Conservation (phyloP, 2,329 filamentous ascomycete species). For the Teratosphaeriaceae sp. region DNA sequence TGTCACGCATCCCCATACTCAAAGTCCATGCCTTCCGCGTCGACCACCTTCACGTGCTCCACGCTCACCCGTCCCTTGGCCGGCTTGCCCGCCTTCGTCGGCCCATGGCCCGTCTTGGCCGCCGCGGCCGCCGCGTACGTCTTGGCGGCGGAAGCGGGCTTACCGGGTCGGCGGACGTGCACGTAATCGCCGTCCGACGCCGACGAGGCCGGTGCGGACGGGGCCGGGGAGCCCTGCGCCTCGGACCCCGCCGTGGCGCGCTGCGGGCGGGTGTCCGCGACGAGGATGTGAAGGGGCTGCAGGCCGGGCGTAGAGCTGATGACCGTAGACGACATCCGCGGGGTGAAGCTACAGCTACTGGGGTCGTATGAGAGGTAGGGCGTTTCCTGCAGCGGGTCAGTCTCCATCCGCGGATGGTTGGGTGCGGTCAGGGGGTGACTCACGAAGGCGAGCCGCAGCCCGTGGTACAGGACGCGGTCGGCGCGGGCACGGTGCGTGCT, state of each 20-base stretch:
- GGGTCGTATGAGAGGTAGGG: constrained; percentile 3
- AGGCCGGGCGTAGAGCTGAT: background rate
- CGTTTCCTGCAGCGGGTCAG: constrained; percentile 12
- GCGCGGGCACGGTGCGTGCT: constrained; percentile 1
- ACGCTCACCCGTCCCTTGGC: background rate
- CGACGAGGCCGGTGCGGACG: background rate
- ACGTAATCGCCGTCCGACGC: constrained; percentile 1
- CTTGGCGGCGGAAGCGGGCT: background rate
- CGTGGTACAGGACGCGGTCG: constrained; percentile 6
- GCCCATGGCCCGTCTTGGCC: background rate
- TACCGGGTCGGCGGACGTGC: background rate
- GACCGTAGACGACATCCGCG: background rate
- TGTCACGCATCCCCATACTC: background rate
- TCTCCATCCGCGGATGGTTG: constrained; percentile 35
- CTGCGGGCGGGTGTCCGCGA: background rate
- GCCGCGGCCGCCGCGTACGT: background rate
- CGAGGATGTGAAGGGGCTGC: background rate
- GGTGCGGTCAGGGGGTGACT: background rate
- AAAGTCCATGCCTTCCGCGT: background rate
- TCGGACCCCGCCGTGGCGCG: background rate
- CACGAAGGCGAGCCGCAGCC: constrained; percentile 8
- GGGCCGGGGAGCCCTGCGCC: background rate
- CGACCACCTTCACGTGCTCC: constrained; percentile 2
- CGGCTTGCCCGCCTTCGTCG: background rate
- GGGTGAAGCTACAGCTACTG: background rate